Conservation (phyloP, 192 early-diverging fungal species). For the Allomyces arbusculus region DNA sequence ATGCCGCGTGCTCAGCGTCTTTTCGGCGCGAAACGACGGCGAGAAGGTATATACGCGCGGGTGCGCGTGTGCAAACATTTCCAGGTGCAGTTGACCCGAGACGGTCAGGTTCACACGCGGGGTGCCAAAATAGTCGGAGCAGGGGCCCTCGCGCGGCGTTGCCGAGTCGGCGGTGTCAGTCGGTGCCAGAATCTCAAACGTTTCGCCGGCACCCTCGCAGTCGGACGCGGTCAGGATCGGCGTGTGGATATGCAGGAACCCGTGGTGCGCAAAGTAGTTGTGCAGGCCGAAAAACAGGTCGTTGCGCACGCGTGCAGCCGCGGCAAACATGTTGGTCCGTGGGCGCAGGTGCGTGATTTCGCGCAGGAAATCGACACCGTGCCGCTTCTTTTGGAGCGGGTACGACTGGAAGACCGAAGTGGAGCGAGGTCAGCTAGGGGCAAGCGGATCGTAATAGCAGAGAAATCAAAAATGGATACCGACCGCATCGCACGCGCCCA, state of each 20-base stretch:
- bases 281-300: constrained; percentile 43
- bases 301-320: constrained; percentile 50
- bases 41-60: constrained; percentile 62
- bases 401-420: constrained; percentile 27
- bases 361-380: constrained; percentile 55
- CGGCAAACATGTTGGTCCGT: constrained; percentile 49
- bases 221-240: constrained; percentile 66
- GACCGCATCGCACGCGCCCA: constrained; percentile 38
- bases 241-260: constrained; percentile 58
- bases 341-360: constrained; percentile 54
- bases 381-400: constrained; percentile 68
- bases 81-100: constrained; percentile 68
- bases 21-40: constrained; percentile 69
- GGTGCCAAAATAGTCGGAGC: constrained; percentile 46
- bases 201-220: constrained; percentile 78
- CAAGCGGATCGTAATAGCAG: no score
- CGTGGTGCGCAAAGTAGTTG: constrained; percentile 46
- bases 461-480: not conserved
- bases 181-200: constrained; percentile 30
- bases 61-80: constrained; percentile 46
- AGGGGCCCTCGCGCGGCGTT: constrained; percentile 3
- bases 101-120: constrained; percentile 55
- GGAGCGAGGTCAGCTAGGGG: no score
- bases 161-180: constrained; percentile 8
- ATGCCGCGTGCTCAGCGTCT: constrained; percentile 57